Evolutionary conservation across 2,329 filamentous ascomycete species (phyloP).

Genomic region (Paraphoma chrysanthemicola): DNA sequence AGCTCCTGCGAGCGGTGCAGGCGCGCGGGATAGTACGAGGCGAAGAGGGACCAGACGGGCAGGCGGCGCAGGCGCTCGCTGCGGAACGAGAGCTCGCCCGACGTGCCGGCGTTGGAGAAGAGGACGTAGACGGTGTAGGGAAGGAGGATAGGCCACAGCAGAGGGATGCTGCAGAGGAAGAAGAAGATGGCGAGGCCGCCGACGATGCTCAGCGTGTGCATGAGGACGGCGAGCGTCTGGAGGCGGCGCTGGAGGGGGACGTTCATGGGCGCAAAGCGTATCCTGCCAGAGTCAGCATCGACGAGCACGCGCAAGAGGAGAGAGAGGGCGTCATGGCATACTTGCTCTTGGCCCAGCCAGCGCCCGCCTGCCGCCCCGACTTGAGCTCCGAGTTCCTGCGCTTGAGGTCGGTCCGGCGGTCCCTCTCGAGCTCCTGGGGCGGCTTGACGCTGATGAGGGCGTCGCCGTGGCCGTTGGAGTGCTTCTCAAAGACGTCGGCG

Average conservation of each 20-base stretch:
- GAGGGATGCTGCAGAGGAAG: conserved; percentile 85
- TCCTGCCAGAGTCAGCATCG: conserved; percentile 52
- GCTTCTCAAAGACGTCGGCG: conserved; percentile 53
- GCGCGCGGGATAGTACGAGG: conserved; percentile 87
- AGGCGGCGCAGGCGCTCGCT: conserved; percentile 76
- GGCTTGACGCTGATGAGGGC: conserved; percentile 55
- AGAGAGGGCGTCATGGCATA: conserved; percentile 27
- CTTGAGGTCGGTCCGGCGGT: conserved; percentile 39
- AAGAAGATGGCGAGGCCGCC: conserved; percentile 78
- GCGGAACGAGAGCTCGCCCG: conserved; percentile 77
- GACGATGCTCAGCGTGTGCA: conserved; percentile 58
- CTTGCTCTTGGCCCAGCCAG: conserved; percentile 60
- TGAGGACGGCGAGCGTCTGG: conserved; percentile 57
- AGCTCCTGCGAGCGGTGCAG: conserved; percentile 86
- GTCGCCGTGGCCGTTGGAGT: conserved; percentile 53
- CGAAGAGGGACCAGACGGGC: conserved; percentile 86
- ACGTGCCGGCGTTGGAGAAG: conserved; percentile 77
- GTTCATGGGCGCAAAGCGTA: conserved; percentile 87
- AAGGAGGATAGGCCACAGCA: conserved; percentile 82
- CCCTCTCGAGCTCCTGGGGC: conserved; percentile 46
- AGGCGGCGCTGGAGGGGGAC: conserved; percentile 62
- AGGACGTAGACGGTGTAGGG: conserved; percentile 86
- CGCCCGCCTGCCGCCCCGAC: conserved; percentile 61
- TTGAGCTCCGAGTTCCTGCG: conserved; percentile 53
- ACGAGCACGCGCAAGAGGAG: neutral